Base-by-base conservation (phyloP, 306 rosid species). In the Gillenia trifoliata region DNA sequence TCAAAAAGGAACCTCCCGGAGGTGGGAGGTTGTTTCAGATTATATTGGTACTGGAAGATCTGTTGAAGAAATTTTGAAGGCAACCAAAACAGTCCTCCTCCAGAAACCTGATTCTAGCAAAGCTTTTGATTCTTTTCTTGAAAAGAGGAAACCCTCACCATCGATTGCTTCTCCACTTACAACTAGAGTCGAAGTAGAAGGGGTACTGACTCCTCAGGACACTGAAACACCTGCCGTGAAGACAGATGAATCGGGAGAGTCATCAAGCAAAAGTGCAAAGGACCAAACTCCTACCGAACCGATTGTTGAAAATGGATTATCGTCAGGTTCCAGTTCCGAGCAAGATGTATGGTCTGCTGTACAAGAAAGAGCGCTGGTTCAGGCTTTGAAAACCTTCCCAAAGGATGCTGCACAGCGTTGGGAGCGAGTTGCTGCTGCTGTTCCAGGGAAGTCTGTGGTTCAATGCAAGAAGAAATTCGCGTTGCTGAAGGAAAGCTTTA, bases 11-110 rank as follows among this genome's bases (percentile, higher is more conserved):
- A 92, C 96, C 34, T 92, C 97, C 16, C 83, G 97, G 64, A 89
- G 99, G 76, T 95, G 99, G 99, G 98, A 90, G 79, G 99, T 95
- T 77, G 84, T 95, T 80, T 92, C 99, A 23, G 99, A 92, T 15
- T 95, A 92, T 85, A 89, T 95, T 76, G 97, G 98, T 29, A 92
- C 98, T 0, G 90, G 87, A 66, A 92, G 99, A 83, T 86, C 98
- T 20, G 99, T 95, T 38, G 99, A 95, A 78, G 99, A 95, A 85
- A 95, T 95, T 69, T 74, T 95, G 80, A 92, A 90, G 89, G 99
- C 99, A 67, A 90, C 97, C 41, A 95, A 95, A 82, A 89, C 95
- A 1, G 93, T 90, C 68, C 99, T 95, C 75, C 93, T 95, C 17
- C 98, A 95, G 81, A 95, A 95, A 85, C 99, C 99, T 6, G 99